Evolutionary conservation across 1,284 basidiomycete species (phyloP), one percentile per base, ranked within the genome.

Genomic region (Agroathelia rolfsii): DNA sequence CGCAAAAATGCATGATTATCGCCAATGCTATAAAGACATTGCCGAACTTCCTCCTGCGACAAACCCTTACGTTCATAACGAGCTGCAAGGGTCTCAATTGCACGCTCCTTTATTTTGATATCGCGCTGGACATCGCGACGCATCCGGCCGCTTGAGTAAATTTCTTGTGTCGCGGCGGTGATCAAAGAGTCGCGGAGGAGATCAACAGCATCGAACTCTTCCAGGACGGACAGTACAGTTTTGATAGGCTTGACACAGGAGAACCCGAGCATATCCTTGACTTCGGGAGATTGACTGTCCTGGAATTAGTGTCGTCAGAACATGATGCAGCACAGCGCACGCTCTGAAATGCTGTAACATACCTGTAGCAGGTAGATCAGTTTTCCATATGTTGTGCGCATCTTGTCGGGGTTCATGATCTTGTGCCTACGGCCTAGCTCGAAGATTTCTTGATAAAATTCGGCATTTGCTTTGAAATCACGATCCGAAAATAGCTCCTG

Each of bases 361-460:
- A 80, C 79, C 68, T 85, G 81, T 19, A 85, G 65, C 35, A 86
- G 57, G 52, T 87, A 87, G 22, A 87, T 77, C 34, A 87, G 58
- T 47, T 87, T 87, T 12, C 84, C 83, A 41, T 87, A 87, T 3
- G 81, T 86, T 12, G 78, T 75, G n/a, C 84, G 68, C 83, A 87
- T 86, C 48, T 65, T 10, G 49, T 86, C 82, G 0, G 82, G 80
- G 46, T 85, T 86, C 77, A 80, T 85, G 46, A 86, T 85, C 52
- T 87, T 87, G 49, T 86, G 80, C 34, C 84, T 64, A 35, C 83
- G 61, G n/a, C 82, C 81, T 21, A 86, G 63, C 55, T 85, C 80
- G 42, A 85, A 84, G 13, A 85, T 66, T 12, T 63, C 53, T 46
- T 83, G 79, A 47, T 79, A 87, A 47, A 86, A 87, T 3, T 74